phyloP scores from a whole-genome alignment of 1,284 basidiomycete genomes.

The Pseudozyma tsukubaensis region DNA sequence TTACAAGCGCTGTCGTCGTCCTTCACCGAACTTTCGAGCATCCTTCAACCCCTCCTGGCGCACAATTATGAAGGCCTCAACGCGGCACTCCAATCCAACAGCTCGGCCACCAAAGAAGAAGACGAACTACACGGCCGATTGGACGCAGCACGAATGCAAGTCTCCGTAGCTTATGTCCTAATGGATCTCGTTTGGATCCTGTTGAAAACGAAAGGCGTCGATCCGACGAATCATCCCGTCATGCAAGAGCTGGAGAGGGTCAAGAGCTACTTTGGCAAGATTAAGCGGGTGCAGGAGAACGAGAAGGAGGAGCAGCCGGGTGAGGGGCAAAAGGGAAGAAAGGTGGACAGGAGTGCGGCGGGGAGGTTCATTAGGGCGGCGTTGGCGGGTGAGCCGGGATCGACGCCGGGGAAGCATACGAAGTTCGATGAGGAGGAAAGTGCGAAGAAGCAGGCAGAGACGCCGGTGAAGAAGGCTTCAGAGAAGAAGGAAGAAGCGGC shows the following conservation, averaged over 20 bases:
- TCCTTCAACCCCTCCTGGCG: slow-evolving; percentile 33
- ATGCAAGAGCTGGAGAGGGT: slow-evolving; percentile 56
- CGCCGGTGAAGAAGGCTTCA: slow-evolving; percentile 1
- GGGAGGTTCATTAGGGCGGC: slow-evolving; percentile 51
- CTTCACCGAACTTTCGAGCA: slow-evolving; percentile 24
- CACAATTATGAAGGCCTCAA: slow-evolving; percentile 37
- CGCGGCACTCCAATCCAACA: slow-evolving; percentile 29
- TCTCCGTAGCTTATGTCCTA: slow-evolving; percentile 52
- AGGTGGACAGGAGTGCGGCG: slow-evolving; percentile 46
- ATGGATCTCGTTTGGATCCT: slow-evolving; percentile 61
- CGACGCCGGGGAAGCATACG: slow-evolving; percentile 27
- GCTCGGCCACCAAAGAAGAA: neutral
- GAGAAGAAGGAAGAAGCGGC: slow-evolving; percentile 9
- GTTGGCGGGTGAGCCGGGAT: slow-evolving; percentile 22
- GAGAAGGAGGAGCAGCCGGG: slow-evolving; percentile 19
- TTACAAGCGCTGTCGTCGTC: slow-evolving; percentile 27
- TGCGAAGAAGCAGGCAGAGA: slow-evolving; percentile 13
- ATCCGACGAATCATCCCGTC: slow-evolving; percentile 51
- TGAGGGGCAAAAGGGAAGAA: slow-evolving; percentile 7
- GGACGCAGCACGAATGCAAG: slow-evolving; percentile 54
- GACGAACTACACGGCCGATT: slow-evolving; percentile 53
- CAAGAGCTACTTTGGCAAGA: slow-evolving; percentile 58
- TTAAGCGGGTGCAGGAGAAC: slow-evolving; percentile 44
- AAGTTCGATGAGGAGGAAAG: slow-evolving; percentile 39
- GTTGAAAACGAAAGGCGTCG: slow-evolving; percentile 56